Base-by-base conservation (phyloP, 2,329 filamentous ascomycete genomes). In the Cytospora schulzeri region DNA sequence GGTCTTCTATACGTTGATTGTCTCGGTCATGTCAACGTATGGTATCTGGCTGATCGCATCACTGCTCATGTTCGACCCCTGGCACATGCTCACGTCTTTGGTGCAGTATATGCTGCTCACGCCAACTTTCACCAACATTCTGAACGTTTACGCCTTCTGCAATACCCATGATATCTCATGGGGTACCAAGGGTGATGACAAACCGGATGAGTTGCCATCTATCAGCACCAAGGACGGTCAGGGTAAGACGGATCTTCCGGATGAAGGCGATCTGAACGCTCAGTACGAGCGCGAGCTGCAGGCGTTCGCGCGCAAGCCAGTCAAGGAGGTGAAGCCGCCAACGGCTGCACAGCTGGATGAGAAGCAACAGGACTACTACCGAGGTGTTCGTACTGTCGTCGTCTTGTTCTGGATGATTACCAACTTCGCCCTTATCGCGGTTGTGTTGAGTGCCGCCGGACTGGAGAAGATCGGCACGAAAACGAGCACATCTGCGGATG, bases 91-190 rank as follows among this genome's bases (percentile, higher is more conserved):
- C 76, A 98, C 95, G n/a, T 89, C 90, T 64, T 92, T 98, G 77
- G 77, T 93, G 57, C 95, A 98, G 85, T 99, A 99, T 76, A 88
- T 98, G 71, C 86, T 98, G 51, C 85, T 99, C 64, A 97, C 93
- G 0, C 95, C 95, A 0, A 97, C 93, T 0, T 99, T 97, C 79
- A 96, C 96, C 81, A 99, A 98, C 78, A 93, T 98, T 65, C 88
- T 99, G 72, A 99, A 98, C 81, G 95, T 99, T 64, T 99, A 98
- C 78, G 94, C 94, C 67, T 99, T 99, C 79, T 98, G 93, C 80
- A 97, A 97, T 79, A 97, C 93, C 29, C 93, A 97, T 83, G 93
- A 97, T 74, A 95, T 97, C 69, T 96, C 93, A 4, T 97, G 93
- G 93, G 93, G 93, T 73, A 99, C 95, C 51, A 99, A 98, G 78